Conservation (phyloP, 768 basidiomycete species). For the Rhizopogon sp. region DNA sequence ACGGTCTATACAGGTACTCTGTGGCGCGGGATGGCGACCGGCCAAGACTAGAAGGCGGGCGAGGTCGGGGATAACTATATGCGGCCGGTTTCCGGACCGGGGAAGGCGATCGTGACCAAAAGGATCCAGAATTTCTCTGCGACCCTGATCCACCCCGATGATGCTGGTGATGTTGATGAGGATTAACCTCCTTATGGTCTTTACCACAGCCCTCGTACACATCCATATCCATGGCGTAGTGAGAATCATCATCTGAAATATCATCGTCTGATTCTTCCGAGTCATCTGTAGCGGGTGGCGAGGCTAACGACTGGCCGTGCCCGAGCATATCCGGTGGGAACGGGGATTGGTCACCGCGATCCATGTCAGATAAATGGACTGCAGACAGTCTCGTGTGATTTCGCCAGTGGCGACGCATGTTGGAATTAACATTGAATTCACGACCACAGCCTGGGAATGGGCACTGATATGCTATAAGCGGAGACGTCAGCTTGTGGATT, state of each 20-base stretch:
- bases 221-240: constrained; percentile 21
- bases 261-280: constrained; percentile 13
- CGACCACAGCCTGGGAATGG: constrained; percentile 71
- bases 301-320: constrained; percentile 19
- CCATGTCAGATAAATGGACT: constrained; percentile 15
- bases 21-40: constrained; percentile 5
- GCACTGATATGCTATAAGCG: constrained; percentile 59
- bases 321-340: background rate
- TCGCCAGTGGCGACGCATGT: constrained; percentile 77
- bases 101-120: constrained; percentile 6
- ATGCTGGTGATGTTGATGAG: background rate
- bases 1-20: constrained; percentile 24
- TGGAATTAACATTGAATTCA: constrained; percentile 80
- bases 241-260: constrained; percentile 22
- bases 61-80: constrained; percentile 1
- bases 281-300: constrained; percentile 25
- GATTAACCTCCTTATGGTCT: constrained; percentile 13
- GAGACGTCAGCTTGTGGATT: constrained; percentile 8
- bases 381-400: constrained; percentile 44
- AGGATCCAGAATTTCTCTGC: background rate
- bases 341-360: constrained; percentile 8
- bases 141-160: constrained; percentile 1
- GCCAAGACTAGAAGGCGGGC: background rate
- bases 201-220: background rate
- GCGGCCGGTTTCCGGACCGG: background rate